A percentile compares a stretch with the other conserved stretches of the same genome.
phyloP scores from a whole-genome alignment of 2,329 filamentous ascomycete species.

The Endoconidiophora polonica region DNA sequence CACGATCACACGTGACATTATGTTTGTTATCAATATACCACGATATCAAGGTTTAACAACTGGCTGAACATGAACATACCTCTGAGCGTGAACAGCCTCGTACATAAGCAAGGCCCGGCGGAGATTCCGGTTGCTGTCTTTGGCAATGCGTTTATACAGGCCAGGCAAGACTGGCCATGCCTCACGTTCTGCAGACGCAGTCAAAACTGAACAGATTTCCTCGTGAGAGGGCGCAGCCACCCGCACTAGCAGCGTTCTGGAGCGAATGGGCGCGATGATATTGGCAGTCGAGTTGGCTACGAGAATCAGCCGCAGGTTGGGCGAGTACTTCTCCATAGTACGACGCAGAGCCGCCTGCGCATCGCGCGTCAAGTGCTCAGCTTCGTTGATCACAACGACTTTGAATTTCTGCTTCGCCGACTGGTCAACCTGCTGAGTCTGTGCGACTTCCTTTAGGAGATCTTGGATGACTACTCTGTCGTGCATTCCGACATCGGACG shows the following conservation, averaged over 20 bases:
- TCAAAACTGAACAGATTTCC: conserved; percentile 70
- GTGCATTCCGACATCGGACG: conserved; percentile 89
- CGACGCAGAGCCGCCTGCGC: conserved; percentile 85
- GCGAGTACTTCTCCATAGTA: conserved; percentile 99
- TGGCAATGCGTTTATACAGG: conserved; percentile 71
- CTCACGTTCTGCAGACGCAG: conserved; percentile 55
- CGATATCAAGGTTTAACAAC: not conserved
- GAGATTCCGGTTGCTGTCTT: conserved; percentile 80
- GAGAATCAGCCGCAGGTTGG: conserved; percentile 79
- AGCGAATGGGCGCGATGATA: conserved; percentile 96
- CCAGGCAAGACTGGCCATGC: conserved; percentile 61
- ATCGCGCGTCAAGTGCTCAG: conserved; percentile 83
- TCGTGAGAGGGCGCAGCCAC: conserved; percentile 76
- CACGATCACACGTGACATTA: too few relatives aligned
- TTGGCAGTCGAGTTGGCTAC: conserved; percentile 93
- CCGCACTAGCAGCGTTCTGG: conserved; percentile 75
- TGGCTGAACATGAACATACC: conserved; percentile 38
- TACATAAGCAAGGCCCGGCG: conserved; percentile 88
- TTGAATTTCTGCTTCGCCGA: conserved; percentile 87
- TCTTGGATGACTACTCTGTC: conserved; percentile 94
- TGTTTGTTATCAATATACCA: too few relatives aligned
- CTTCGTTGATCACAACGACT: conserved; percentile 97
- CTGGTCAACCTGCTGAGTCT: conserved; percentile 97
- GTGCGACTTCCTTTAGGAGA: conserved; percentile 89
- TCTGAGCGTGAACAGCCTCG: conserved; percentile 91